These are phyloP conservation scores for Thielaviopsis punctulata DNA, from an alignment of 2,329 filamentous ascomycete species.

Conservation along the genomic window DNA sequence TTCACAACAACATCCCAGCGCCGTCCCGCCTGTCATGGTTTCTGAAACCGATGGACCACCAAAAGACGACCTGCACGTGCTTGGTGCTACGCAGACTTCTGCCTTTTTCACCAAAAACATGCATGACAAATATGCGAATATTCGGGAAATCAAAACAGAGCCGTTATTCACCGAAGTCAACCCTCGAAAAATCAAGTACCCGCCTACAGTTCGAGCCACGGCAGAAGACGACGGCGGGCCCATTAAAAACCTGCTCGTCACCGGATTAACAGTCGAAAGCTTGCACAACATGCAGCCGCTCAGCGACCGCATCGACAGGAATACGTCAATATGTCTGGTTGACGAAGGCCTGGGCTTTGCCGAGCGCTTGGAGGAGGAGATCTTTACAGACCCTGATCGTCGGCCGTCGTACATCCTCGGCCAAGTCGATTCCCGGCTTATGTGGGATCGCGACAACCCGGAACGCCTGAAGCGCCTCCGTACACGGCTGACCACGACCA, in stretches of 20 bases:
- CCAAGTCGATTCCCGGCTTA: conserved; percentile 33
- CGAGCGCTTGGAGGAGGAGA: conserved; percentile 53
- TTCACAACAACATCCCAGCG: not conserved
- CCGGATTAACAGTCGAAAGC: conserved; percentile 36
- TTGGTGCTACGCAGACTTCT: conserved; percentile 9
- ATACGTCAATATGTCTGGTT: conserved; percentile 58
- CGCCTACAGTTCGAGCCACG: conserved; percentile 8
- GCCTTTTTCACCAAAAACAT: conserved; percentile 10
- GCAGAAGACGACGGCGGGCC: conserved; percentile 23
- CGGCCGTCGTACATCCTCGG: conserved; percentile 66
- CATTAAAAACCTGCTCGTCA: conserved; percentile 58
- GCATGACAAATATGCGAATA: conserved; percentile 13
- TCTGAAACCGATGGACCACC: not conserved
- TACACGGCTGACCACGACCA: conserved; percentile 14
- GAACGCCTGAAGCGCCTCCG: conserved; percentile 17
- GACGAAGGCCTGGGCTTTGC: conserved; percentile 70
- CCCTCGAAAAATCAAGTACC: conserved; percentile 13
- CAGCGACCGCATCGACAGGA: conserved; percentile 45
- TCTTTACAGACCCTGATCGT: conserved; percentile 49
- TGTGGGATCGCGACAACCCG: conserved; percentile 21
- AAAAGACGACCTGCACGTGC: conserved; percentile 7
- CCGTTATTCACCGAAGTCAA: conserved; percentile 6
- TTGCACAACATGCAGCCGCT: conserved; percentile 40
- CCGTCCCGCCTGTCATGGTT: conserved; percentile 5
- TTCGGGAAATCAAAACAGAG: conserved; percentile 10